These are phyloP conservation scores for Schwanniomyces yamadae DNA, from an alignment of 805 yeast species.

Conservation along the genomic window DNA sequence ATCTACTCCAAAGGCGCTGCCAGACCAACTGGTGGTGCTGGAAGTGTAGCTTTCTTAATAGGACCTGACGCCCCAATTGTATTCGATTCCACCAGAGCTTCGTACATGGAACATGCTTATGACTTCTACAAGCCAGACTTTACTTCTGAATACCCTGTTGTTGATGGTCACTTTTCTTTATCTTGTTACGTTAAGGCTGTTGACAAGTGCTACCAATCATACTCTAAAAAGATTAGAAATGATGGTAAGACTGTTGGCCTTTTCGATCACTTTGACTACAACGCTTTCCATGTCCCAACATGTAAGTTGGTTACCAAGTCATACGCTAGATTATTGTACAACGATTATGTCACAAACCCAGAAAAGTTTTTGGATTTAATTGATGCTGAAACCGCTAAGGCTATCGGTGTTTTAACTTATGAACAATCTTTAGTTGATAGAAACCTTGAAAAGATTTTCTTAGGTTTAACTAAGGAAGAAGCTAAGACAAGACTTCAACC, in stretches of 20 bases:
- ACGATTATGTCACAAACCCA: conserved; percentile 79
- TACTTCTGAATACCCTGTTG: conserved; percentile 93
- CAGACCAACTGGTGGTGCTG: conserved; percentile 99
- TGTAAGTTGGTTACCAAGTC: conserved; percentile 93
- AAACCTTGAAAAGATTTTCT: conserved; percentile 79
- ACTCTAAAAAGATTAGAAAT: conserved; percentile 67
- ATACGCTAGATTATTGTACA: conserved; percentile 86
- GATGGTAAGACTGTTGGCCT: conserved; percentile 60
- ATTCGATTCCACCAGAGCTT: conserved; percentile 84
- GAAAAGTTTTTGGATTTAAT: conserved; percentile 45
- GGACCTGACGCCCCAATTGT: conserved; percentile 98
- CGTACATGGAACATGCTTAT: conserved; percentile 94
- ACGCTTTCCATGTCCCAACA: conserved; percentile 97
- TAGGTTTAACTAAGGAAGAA: conserved; percentile 69
- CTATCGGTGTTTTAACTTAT: conserved; percentile 57
- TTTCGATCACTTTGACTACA: conserved; percentile 75
- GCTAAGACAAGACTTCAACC: conserved; percentile 72
- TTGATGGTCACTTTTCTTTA: conserved; percentile 95
- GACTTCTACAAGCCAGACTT: conserved; percentile 98
- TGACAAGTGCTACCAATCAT: conserved; percentile 80
- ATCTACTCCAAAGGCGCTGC: conserved; percentile 96
- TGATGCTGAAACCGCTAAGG: conserved; percentile 51
- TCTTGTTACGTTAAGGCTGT: conserved; percentile 92
- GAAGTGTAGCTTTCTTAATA: conserved; percentile 88
- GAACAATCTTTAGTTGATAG: conserved; percentile 79